Conservation (phyloP, 2,329 filamentous ascomycete species). For the Triangularia verruculosa region DNA sequence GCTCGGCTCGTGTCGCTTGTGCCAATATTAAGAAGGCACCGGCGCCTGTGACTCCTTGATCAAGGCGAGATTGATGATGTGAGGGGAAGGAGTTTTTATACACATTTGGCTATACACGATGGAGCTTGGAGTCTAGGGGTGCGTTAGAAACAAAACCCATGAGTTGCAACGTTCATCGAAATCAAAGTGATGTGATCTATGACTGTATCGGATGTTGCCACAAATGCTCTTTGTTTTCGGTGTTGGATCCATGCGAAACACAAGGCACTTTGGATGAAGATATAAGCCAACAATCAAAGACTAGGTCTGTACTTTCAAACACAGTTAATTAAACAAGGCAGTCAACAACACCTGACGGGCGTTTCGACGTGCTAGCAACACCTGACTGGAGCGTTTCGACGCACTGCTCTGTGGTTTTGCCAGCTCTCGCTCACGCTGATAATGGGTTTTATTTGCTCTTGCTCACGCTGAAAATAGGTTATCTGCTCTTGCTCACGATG, state of each 20-base stretch:
- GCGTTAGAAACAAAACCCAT: background rate
- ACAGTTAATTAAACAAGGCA: too few species aligned
- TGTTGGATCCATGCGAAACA: too few species aligned
- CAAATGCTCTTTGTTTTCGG: too few species aligned
- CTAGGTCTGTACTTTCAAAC: too few species aligned
- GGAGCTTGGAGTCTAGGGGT: background rate
- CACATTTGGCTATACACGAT: background rate
- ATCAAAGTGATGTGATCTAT: background rate
- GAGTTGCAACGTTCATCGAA: too few species aligned
- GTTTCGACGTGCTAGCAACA: background rate
- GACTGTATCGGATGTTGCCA: too few species aligned
- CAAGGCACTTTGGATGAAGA: too few species aligned
- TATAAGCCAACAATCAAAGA: too few species aligned
- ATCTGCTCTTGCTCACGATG: background rate
- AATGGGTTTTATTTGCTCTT: background rate
- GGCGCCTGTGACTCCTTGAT: background rate
- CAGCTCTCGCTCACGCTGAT: background rate
- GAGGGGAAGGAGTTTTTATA: background rate
- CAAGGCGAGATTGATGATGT: background rate
- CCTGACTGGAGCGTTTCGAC: background rate
- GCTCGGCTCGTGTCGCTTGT: slow-evolving; percentile 41
- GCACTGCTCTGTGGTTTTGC: background rate
- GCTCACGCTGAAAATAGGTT: background rate
- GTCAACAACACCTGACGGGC: too few species aligned
- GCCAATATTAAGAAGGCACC: slow-evolving; percentile 36